Base-by-base conservation (phyloP, 2,329 filamentous ascomycete genomes). In the Grosmannia huntii region DNA sequence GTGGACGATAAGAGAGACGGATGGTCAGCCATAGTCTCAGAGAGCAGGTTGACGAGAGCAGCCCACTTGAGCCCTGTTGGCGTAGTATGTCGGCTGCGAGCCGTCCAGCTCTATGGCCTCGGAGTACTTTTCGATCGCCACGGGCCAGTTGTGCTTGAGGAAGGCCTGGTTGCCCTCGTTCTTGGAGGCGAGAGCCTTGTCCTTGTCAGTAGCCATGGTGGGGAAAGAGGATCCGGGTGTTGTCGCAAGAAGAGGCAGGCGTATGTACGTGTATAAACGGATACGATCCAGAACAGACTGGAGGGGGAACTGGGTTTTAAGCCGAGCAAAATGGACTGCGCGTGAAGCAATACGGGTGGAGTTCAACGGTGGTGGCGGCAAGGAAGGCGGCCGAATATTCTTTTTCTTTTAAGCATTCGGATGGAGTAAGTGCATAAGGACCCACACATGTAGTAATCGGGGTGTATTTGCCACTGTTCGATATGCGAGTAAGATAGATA, bases 151-250 rank as follows among this genome's bases (percentile, higher is more conserved):
- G 67, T 96, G 90, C 36, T 84, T 78, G 59, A 85, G 83, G 73
- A 97, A 97, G 57, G 90, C 90, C 68, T 91, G 88, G 74, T 99
- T 99, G 70, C 94, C 94, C 72, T 95, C 82, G 72, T 95, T 87
- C 77, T 99, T 99, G 66, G 95, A 77, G 68, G 86, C 87, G 65
- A 84, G 81, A 56, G 92, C 92, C 71, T 88, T 83, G 70, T 88
- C 84, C 66, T 73, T 64, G n/a, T 65, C 61, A 9, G 66, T 66
- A 25, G 68, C 59, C 68, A 69, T 70, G 36, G 23, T 55, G n/a
- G 16, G 53, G 14, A 9, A 41, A 19, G 19, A 16, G 28, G 28
- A 21, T 16, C 19, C 28, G 48, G 25, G 25, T 6, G 28, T 12
- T 23, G 38, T 12, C 21, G 31, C 14, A 46, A 33, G 44, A 23